A percentile compares a stretch with the other conserved stretches of the same genome.
Conservation (phyloP, 345 rosid genomes). For the Arabis alpina region DNA sequence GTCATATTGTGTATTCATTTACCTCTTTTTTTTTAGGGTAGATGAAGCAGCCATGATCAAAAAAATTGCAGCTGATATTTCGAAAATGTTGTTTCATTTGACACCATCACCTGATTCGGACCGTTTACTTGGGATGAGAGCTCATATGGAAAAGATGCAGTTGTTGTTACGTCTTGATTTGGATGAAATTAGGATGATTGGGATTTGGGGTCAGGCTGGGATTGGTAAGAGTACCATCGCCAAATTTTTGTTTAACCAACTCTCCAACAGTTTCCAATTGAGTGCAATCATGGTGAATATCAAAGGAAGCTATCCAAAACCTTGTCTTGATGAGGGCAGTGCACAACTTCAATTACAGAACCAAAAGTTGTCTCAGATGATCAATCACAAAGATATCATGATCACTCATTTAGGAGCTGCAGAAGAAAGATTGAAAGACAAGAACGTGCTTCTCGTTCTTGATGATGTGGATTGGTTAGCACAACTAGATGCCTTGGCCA, state of each 20-base stretch:
- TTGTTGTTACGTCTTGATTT: too few relatives aligned
- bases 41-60: background rate
- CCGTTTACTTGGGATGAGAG: background rate
- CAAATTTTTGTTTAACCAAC: background rate
- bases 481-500: too few relatives aligned
- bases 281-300: background rate
- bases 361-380: background rate
- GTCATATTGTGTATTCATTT: background rate
- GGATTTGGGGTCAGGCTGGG: constrained; percentile 2
- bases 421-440: background rate
- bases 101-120: background rate
- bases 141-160: background rate
- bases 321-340: background rate
- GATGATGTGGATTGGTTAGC: background rate
- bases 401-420: background rate
- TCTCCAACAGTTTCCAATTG: too few relatives aligned
- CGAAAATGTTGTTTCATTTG: background rate
- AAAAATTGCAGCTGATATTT: background rate
- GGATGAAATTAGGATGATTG: background rate
- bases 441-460: constrained; percentile 22
- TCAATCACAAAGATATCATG: background rate
- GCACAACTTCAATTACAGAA: background rate
- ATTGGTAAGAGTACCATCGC: constrained; percentile 2
- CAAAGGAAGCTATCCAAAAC: background rate
- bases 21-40: background rate